Evolutionary conservation across 352 stramenopile species (phyloP), one percentile per base, ranked within the genome.

Genomic region (Phytophthora chlamydospora): DNA sequence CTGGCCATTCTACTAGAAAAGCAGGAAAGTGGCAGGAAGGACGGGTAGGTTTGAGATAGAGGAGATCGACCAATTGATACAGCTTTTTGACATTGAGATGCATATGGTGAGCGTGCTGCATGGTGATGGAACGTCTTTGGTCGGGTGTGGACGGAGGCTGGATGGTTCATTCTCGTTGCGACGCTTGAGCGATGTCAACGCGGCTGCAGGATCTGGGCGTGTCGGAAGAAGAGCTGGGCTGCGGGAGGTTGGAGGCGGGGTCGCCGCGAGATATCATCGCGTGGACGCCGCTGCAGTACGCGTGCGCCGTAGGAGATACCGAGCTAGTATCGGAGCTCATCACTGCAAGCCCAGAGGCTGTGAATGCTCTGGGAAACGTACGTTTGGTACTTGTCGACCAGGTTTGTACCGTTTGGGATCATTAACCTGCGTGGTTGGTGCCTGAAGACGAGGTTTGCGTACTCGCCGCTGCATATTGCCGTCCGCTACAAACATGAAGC

Each of bases 221-320:
- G 10, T 62, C 78, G 4, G 53, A 44, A 3, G 62, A 80, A 51
- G 62, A 70, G 17, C 0, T 67, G 14, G 16, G 7, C 16, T 60
- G 51, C 16, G 55, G 56, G 8, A 41, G 71, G 9, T 50, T 93
- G 10, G 82, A 92, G 49, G 83, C 78, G 7, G 77, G 82, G 0
- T 91, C 79, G 1, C 86, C 80, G 0, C 71, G 68, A 1, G 83
- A 85, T 6, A 75, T 69, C 0, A 50, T 90, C 7, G 59, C 68
- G 8, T 95, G 86, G 86, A 92, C 86, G 51, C 71, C 84, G 14
- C 66, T 95, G 34, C 83, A 93, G 47, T 90, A 85, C n/a, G 84
- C 80, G 2, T 89, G 81, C 45, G 83, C 87, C 0, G n/a, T 88
- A 14, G 87, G 84, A n/a, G 72, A 92, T 55, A 42, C 71, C 1